These are phyloP conservation scores for Friedmanniomyces endolithicus DNA, from an alignment of 495 filamentous ascomycete genomes.

Conservation along the genomic window DNA sequence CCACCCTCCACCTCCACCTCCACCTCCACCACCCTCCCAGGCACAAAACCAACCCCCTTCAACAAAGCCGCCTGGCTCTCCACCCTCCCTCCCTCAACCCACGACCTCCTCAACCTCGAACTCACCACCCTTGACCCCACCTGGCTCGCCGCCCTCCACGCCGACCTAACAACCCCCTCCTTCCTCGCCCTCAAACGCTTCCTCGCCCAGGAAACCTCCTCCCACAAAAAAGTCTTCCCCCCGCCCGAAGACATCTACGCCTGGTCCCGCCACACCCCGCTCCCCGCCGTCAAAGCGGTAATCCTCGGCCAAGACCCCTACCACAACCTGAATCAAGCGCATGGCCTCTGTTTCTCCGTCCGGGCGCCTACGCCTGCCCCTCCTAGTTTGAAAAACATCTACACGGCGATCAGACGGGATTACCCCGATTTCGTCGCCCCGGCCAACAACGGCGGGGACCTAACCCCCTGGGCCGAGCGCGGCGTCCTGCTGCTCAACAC, in stretches of 20 bases:
- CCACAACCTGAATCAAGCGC: slow-evolving; percentile 89
- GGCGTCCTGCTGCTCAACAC: slow-evolving; percentile 90
- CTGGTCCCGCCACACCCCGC: slow-evolving; percentile 87
- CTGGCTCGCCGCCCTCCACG: slow-evolving; percentile 79
- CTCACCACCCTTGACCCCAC: slow-evolving; percentile 82
- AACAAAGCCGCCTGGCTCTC: slow-evolving; percentile 80
- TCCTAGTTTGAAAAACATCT: slow-evolving; percentile 83
- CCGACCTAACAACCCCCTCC: slow-evolving; percentile 60
- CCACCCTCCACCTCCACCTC: slow-evolving; percentile 21
- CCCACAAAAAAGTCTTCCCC: slow-evolving; percentile 66
- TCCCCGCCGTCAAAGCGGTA: slow-evolving; percentile 73
- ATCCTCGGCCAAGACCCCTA: slow-evolving; percentile 95
- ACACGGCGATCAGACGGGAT: slow-evolving; percentile 69
- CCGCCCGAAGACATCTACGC: slow-evolving; percentile 83
- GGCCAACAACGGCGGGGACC: slow-evolving; percentile 60
- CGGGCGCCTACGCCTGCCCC: slow-evolving; percentile 78
- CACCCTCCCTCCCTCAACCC: slow-evolving; percentile 68
- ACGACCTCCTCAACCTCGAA: slow-evolving; percentile 68
- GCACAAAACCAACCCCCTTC: slow-evolving; percentile 43
- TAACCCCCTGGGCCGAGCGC: slow-evolving; percentile 85
- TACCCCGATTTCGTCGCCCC: slow-evolving; percentile 68
- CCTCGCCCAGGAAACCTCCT: slow-evolving; percentile 62
- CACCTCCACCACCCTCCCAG: slow-evolving; percentile 24
- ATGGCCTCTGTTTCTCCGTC: slow-evolving; percentile 90
- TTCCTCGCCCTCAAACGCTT: slow-evolving; percentile 85